These are phyloP conservation scores for Aegilops tauschii DNA, from an alignment of 176 grass and related monocot species.

Conservation along the genomic window DNA sequence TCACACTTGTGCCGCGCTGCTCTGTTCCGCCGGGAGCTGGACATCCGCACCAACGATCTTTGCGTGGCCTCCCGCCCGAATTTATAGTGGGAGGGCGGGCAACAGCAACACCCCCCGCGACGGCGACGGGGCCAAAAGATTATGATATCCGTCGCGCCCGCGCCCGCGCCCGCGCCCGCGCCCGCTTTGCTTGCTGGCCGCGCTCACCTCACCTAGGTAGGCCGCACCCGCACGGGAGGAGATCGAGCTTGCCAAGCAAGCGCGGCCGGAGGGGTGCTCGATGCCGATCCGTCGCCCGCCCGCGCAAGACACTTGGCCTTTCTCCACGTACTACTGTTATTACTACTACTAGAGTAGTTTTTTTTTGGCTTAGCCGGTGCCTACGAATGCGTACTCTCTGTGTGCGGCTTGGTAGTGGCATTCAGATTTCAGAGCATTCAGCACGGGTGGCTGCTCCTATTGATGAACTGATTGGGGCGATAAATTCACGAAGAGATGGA, in stretches of 20 bases:
- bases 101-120: not conserved
- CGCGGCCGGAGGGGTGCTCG: conserved; percentile 12
- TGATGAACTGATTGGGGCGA: not conserved
- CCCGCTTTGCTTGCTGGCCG: conserved; percentile 39
- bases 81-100: conserved; percentile 20
- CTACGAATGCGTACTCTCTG: not conserved
- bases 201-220: conserved; percentile 44
- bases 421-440: not conserved
- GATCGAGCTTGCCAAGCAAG: conserved; percentile 30
- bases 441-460: not conserved
- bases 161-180: not conserved
- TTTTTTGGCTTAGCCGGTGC: not conserved
- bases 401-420: not conserved
- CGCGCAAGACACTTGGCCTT: conserved; percentile 21
- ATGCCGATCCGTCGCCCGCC: conserved; percentile 9
- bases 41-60: conserved; percentile 26
- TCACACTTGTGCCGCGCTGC: not conserved
- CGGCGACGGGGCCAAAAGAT: conserved; percentile 9
- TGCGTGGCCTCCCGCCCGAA: conserved; percentile 13
- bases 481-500: not conserved
- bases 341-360: too few relatives aligned
- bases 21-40: not conserved
- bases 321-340: not conserved
- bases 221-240: conserved; percentile 14
- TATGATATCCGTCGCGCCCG: conserved; percentile 30